phyloP scores from a whole-genome alignment of 257 asterid species.

The Thymus mandschuricus region DNA sequence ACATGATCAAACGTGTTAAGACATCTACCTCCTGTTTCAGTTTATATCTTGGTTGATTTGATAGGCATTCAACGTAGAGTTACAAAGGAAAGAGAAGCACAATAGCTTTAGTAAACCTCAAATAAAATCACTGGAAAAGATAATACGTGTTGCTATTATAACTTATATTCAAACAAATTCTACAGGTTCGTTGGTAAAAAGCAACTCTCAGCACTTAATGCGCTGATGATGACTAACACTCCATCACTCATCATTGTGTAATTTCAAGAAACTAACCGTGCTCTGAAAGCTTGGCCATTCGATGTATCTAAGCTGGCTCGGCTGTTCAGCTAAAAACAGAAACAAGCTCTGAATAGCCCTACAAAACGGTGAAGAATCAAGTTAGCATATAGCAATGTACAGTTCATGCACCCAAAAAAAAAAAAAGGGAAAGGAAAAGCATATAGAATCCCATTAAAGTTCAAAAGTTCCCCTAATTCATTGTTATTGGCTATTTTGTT shows the following conservation, averaged over 20 bases:
- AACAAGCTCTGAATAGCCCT: constrained; percentile 59
- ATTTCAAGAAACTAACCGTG: constrained; percentile 49
- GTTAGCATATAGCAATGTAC: constrained; percentile 30
- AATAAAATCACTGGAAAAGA: not conserved
- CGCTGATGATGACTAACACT: too few relatives aligned
- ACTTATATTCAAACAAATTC: too few relatives aligned
- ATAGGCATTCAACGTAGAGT: not conserved
- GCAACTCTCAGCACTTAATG: not conserved
- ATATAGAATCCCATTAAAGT: constrained; percentile 18
- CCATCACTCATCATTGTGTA: not conserved
- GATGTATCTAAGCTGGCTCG: constrained; percentile 59
- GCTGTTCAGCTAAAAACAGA: constrained; percentile 51
- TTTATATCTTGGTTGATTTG: not conserved
- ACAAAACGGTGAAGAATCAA: constrained; percentile 26
- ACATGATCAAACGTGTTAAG: constrained; percentile 1
- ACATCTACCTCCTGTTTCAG: not conserved
- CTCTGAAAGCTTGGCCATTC: constrained; percentile 66
- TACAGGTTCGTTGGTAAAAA: not conserved
- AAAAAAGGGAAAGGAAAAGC: not conserved
- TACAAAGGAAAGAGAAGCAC: not conserved
- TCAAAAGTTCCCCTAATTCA: constrained; percentile 5
- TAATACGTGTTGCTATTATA: not conserved
- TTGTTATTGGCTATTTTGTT: not conserved
- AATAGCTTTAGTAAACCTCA: not conserved
- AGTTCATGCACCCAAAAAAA: constrained; percentile 12